These are phyloP conservation scores for Liquidambar formosana DNA, from an alignment of 164 flowering plant genomes.

Conservation along the genomic window DNA sequence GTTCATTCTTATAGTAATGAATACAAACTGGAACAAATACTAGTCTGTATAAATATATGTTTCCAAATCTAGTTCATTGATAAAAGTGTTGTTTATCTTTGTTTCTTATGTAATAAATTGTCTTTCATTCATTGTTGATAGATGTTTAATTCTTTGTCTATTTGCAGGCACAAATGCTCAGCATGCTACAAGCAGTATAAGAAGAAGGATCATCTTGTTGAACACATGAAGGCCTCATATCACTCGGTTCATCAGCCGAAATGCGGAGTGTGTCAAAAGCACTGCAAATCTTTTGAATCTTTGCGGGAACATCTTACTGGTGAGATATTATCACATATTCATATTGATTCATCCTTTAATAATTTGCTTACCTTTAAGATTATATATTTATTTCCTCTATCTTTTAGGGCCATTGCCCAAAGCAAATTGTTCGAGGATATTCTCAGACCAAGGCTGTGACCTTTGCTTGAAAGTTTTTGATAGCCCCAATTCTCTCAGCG, in stretches of 20 bases:
- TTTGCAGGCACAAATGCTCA: slow-evolving; percentile 62
- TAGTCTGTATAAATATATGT: too few relatives aligned
- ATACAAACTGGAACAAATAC: too few relatives aligned
- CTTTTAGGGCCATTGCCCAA: slow-evolving; percentile 54
- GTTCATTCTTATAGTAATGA: too few relatives aligned
- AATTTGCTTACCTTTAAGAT: neutral
- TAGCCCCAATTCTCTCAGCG: slow-evolving; percentile 29
- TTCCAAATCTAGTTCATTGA: too few relatives aligned
- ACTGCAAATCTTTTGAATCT: slow-evolving; percentile 69
- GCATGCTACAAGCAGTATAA: slow-evolving; percentile 81
- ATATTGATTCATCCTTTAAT: neutral
- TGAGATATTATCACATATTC: slow-evolving; percentile 10
- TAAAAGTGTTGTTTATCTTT: neutral
- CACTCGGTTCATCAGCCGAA: slow-evolving; percentile 80
- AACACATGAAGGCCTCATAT: slow-evolving; percentile 60
- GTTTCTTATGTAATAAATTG: neutral
- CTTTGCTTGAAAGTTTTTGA: slow-evolving; percentile 65
- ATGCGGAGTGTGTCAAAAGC: slow-evolving; percentile 67
- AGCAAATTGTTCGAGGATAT: slow-evolving; percentile 41
- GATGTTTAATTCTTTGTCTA: slow-evolving; percentile 9
- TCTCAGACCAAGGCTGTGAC: slow-evolving; percentile 54
- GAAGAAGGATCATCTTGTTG: slow-evolving; percentile 71
- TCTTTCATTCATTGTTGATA: too few relatives aligned
- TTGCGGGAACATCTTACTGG: slow-evolving; percentile 67
- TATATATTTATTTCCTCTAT: neutral